A percentile compares a stretch with the other conserved stretches of the same genome.
Evolutionary conservation across 164 flowering plant species (phyloP).

Genomic region (Stephania yunnanensis): DNA sequence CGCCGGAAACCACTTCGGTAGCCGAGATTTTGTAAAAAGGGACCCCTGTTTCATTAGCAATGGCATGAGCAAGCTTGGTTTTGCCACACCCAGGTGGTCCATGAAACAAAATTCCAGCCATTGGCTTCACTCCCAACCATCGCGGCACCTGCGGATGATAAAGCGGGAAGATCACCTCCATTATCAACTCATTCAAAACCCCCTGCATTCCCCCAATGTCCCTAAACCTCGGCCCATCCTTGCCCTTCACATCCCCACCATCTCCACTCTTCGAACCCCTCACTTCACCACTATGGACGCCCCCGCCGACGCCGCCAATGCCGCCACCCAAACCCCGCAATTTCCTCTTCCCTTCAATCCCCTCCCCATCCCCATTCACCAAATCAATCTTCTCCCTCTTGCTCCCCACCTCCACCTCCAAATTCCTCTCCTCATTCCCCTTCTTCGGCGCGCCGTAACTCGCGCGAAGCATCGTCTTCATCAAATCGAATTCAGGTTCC

Average conservation of each 20-base stretch:
- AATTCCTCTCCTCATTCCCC: slow-evolving; percentile 28
- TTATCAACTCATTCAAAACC: slow-evolving; percentile 62
- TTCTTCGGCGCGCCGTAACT: slow-evolving; percentile 22
- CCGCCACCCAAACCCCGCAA: neutral
- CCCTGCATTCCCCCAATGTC: slow-evolving; percentile 78
- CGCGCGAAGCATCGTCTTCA: slow-evolving; percentile 45
- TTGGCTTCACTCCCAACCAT: slow-evolving; percentile 68
- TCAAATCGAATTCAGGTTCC: slow-evolving; percentile 62
- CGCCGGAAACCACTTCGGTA: slow-evolving; percentile 86
- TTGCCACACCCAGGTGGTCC: slow-evolving; percentile 99
- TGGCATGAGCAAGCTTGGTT: slow-evolving; percentile 88
- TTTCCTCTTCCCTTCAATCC: slow-evolving; percentile 6
- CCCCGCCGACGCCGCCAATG: too few relatives aligned
- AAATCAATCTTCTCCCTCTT: slow-evolving; percentile 26
- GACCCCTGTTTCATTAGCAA: slow-evolving; percentile 85
- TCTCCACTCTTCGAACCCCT: slow-evolving; percentile 10
- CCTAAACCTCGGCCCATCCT: slow-evolving; percentile 60
- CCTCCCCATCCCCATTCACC: slow-evolving; percentile 9
- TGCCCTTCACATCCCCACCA: slow-evolving; percentile 18
- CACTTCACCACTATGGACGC: neutral
- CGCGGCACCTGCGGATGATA: slow-evolving; percentile 53
- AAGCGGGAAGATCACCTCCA: slow-evolving; percentile 72
- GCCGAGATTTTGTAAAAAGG: slow-evolving; percentile 89
- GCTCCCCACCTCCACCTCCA: slow-evolving; percentile 50
- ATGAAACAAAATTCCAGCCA: slow-evolving; percentile 71